phyloP scores from a whole-genome alignment of 1,284 basidiomycete genomes.

The Omphalotus olearius region DNA sequence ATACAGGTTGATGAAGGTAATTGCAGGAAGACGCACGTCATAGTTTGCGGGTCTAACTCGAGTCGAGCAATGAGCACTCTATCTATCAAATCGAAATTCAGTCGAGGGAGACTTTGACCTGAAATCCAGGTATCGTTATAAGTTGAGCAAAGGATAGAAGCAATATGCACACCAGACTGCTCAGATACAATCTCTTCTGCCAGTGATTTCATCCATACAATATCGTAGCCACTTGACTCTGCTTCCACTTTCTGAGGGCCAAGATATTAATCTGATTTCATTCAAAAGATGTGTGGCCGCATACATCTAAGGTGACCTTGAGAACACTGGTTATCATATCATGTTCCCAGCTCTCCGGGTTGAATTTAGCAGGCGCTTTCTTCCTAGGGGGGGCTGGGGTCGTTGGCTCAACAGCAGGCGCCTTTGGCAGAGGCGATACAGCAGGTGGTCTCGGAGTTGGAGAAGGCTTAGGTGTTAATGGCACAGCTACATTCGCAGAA shows the following conservation, averaged over 20 bases:
- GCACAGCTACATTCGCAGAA: slow-evolving; percentile 20
- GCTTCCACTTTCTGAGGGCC: slow-evolving; percentile 60
- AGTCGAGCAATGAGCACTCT: slow-evolving; percentile 85
- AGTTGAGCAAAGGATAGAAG: not conserved
- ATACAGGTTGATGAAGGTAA: slow-evolving; percentile 5
- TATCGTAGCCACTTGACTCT: slow-evolving; percentile 63
- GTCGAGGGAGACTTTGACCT: slow-evolving; percentile 27
- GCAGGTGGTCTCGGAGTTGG: slow-evolving; percentile 24
- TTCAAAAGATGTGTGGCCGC: slow-evolving; percentile 22
- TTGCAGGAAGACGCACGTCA: slow-evolving; percentile 54
- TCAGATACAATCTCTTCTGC: slow-evolving; percentile 72
- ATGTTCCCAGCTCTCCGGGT: slow-evolving; percentile 69
- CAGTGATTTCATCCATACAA: slow-evolving; percentile 83
- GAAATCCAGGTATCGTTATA: slow-evolving; percentile 12
- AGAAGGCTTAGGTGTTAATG: slow-evolving; percentile 24
- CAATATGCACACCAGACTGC: slow-evolving; percentile 43
- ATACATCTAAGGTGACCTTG: slow-evolving; percentile 77
- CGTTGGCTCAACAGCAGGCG: slow-evolving; percentile 22
- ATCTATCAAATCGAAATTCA: slow-evolving; percentile 65
- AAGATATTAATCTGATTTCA: not conserved
- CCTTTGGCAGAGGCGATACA: slow-evolving; percentile 23
- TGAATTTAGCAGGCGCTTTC: slow-evolving; percentile 48
- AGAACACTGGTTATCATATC: slow-evolving; percentile 66
- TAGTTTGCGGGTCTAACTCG: slow-evolving; percentile 71
- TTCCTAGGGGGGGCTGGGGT: slow-evolving; percentile 32